Base-by-base conservation (phyloP, 208 protist species). In the Phytomonas francai region DNA sequence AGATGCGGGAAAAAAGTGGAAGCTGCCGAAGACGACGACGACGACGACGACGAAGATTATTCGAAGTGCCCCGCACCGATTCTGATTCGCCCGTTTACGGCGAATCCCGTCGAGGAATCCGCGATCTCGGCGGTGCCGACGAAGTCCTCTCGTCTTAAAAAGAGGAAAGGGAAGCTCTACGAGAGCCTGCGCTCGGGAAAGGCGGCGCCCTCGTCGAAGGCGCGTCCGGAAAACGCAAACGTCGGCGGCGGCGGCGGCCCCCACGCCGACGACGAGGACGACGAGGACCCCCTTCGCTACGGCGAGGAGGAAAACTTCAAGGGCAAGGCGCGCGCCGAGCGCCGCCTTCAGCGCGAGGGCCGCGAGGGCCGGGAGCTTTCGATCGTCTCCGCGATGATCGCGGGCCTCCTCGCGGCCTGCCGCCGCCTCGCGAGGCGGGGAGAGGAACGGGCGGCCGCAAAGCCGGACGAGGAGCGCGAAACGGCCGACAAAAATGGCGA, bases 311-410 rank as follows among this genome's bases (percentile, higher is more conserved):
- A 84, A 22, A 87, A 89, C 68, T 94, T 95, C 58, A 84, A 85
- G 45, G 89, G 89, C 0, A 90, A 88, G 80, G 72, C 70, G 30
- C 83, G 89, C 54, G 87, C 83, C 3, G 78, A 88, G 71, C 66
- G 72, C 33, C 63, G 74, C 12, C 64, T 93, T 27, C 75, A 84
- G 65, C 73, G 77, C 5, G 85, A 79, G 33, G 61, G 68, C 39
- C 74, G 81, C 19, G 78, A 76, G 28, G 70, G 84, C 68, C 78
- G 80, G 59, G 88, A 92, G 73, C 70, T 92, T 3, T 59, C 77
- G 57, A 78, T 83, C 34, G 88, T 96, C 9, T 77, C 88, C 31
- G 66, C 77, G 45, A 87, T 80, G 62, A 89, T 96, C 59, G 80
- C 73, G 2, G 71, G 77, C 28, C 72, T 96, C 30, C 58, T 94